Evolutionary conservation across 371 early-diverging fungal species (phyloP).

Genomic region (Mortierella sp.): DNA sequence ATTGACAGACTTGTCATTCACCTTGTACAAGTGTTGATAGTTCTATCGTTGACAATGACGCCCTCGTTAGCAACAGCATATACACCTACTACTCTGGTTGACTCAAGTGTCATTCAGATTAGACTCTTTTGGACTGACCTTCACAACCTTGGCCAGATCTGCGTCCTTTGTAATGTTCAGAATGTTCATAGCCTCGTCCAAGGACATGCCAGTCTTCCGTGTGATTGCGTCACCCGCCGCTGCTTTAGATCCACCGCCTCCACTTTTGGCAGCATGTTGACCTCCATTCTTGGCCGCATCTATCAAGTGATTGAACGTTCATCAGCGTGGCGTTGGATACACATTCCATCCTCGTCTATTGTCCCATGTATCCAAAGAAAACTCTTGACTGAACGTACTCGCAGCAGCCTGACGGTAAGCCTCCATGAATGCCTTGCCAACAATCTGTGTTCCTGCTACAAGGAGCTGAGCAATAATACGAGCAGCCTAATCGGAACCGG

Average conservation of each 20-base stretch:
- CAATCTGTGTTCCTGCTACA: constrained; percentile 84
- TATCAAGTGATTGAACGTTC: constrained; percentile 18
- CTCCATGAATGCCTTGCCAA: constrained; percentile 93
- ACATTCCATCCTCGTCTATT: no score
- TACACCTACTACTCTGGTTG: no score
- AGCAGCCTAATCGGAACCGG: constrained; percentile 58
- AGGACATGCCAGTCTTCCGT: constrained; percentile 84
- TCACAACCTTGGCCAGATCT: constrained; percentile 75
- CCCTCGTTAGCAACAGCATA: not conserved
- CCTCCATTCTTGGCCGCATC: constrained; percentile 67
- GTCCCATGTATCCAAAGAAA: not conserved
- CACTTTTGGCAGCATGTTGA: constrained; percentile 71
- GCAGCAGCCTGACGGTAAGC: constrained; percentile 94
- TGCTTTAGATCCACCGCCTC: constrained; percentile 64
- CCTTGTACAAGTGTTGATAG: constrained; percentile 90
- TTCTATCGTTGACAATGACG: constrained; percentile 59
- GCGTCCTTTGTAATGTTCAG: constrained; percentile 86
- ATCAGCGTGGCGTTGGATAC: no score
- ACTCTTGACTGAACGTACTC: constrained; percentile 81
- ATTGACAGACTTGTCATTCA: constrained; percentile 87
- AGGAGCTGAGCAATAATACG: constrained; percentile 89
- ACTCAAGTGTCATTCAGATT: no score
- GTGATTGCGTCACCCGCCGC: constrained; percentile 81
- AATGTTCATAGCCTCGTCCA: constrained; percentile 94
- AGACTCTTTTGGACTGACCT: constrained; percentile 60